Base-by-base conservation (phyloP, 768 basidiomycete species). In the Leucogyrophana mollusca region DNA sequence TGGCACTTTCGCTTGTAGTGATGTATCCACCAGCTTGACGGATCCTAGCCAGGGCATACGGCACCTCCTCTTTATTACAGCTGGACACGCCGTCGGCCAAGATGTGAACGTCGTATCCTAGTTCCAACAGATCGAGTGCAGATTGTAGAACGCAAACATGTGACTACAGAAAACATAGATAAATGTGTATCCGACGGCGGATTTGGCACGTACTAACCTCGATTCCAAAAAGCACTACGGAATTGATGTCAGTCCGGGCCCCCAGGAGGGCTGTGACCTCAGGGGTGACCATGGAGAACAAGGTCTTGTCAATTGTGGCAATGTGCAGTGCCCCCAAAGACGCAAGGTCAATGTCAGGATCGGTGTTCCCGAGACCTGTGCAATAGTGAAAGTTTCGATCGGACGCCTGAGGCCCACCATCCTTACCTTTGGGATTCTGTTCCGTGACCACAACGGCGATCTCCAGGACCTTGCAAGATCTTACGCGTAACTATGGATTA, bases 61-160 rank as follows among this genome's bases (percentile, higher is more conserved):
- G 82, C 0, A 93, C 74, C 61, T 96, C 94, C 51, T 85, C 85
- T 38, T 74, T 73, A 66, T 93, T 90, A 54, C 79, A 84, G 23
- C 85, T 88, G 2, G 89, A 91, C 13, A 94, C 83, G 13, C 84
- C 91, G 57, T 96, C 93, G 2, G 87, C 90, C 18, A 92, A 68
- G 32, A 94, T 74, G 61, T 88, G 80, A 5, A 88, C 81, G 48
- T 73, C 61, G 35, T 73, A 76, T 0, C 71, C 72, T 1, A 23
- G 53, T 35, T 71, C 58, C 3, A 87, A 63, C 10, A 95, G 74
- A 49, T 87, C 83, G 14, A 94, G 69, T 0, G 85, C 75, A 0
- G 91, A 89, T 64, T 95, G 93, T 5, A 93, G 74, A 8, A 95
- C 81, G 58, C 94, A 96, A 50, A 96, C 82, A 56, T 95, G 94